phyloP scores from a whole-genome alignment of 164 flowering plant species.

The Annona squamosa region DNA sequence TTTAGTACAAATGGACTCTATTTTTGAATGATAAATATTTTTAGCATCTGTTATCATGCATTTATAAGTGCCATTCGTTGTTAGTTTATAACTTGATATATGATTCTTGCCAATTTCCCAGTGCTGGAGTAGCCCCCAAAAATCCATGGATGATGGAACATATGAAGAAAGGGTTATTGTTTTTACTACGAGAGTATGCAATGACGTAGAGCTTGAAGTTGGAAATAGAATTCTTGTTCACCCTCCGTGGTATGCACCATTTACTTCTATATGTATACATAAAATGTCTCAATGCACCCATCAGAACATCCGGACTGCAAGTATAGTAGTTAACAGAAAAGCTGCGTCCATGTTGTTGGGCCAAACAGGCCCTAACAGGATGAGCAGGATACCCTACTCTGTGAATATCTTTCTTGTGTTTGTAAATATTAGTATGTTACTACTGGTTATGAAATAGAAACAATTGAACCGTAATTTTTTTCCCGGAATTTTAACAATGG shows the following conservation, averaged over 20 bases:
- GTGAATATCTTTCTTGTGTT: background rate
- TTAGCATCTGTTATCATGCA: no score
- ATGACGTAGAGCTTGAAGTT: conserved; percentile 63
- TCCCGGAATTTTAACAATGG: background rate
- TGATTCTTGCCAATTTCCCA: conserved; percentile 29
- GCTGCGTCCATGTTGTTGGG: no score
- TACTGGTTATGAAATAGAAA: no score
- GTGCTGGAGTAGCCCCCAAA: conserved; percentile 11
- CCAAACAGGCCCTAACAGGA: no score
- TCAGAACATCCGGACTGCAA: background rate
- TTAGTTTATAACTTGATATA: no score
- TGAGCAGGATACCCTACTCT: background rate
- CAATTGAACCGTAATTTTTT: background rate
- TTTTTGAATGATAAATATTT: no score
- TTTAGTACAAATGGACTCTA: no score
- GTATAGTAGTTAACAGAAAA: no score
- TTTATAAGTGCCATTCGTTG: no score
- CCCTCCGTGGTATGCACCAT: conserved; percentile 59
- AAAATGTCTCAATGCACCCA: background rate
- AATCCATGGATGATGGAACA: conserved; percentile 11
- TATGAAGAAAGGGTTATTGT: conserved; percentile 30
- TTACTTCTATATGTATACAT: background rate
- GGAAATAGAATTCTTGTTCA: conserved; percentile 54
- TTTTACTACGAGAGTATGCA: conserved; percentile 52
- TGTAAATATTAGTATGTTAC: background rate